Evolutionary conservation across 352 stramenopile species (phyloP).

Genomic region (Peronospora farinosa): DNA sequence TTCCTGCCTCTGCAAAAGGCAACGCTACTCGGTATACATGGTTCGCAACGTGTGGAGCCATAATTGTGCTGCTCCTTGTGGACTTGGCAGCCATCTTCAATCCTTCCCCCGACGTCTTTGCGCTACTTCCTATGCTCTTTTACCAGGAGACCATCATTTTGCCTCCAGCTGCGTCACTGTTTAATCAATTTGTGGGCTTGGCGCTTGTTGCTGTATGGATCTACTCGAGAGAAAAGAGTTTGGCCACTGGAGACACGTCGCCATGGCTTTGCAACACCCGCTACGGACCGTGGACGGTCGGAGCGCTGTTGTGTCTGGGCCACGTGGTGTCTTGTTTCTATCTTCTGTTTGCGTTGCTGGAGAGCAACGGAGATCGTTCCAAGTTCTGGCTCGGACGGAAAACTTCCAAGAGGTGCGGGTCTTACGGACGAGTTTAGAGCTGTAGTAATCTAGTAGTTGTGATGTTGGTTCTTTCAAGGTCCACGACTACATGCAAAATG

Average conservation of each 20-base stretch:
- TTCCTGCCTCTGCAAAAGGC: not conserved
- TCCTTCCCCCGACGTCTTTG: constrained; percentile 29
- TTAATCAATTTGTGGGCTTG: constrained; percentile 50
- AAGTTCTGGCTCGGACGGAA: constrained; percentile 67
- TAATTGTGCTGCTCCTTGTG: constrained; percentile 51
- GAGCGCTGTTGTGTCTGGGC: constrained; percentile 38
- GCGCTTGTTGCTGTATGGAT: constrained; percentile 49
- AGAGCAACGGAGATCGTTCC: constrained; percentile 54
- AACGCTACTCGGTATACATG: constrained; percentile 30
- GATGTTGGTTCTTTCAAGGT: constrained; percentile 29
- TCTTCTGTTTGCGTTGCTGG: constrained; percentile 58
- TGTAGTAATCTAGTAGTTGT: constrained; percentile 2
- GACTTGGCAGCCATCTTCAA: constrained; percentile 47
- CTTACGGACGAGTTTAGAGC: constrained; percentile 21
- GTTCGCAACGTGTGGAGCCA: constrained; percentile 33
- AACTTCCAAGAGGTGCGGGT: constrained; percentile 1
- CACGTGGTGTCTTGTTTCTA: constrained; percentile 62
- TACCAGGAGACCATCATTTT: constrained; percentile 17
- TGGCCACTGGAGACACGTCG: constrained; percentile 8
- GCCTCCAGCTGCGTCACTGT: constrained; percentile 24
- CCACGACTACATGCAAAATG: constrained; percentile 74
- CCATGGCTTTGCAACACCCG: constrained; percentile 13
- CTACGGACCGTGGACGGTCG: constrained; percentile 22
- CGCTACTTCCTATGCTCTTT: constrained; percentile 27
- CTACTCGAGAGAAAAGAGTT: constrained; percentile 36